Percentiles rank a stretch among this genome's conserved stretches.
phyloP scores from a whole-genome alignment of 495 filamentous ascomycete genomes.

The Copromyces sp. region DNA sequence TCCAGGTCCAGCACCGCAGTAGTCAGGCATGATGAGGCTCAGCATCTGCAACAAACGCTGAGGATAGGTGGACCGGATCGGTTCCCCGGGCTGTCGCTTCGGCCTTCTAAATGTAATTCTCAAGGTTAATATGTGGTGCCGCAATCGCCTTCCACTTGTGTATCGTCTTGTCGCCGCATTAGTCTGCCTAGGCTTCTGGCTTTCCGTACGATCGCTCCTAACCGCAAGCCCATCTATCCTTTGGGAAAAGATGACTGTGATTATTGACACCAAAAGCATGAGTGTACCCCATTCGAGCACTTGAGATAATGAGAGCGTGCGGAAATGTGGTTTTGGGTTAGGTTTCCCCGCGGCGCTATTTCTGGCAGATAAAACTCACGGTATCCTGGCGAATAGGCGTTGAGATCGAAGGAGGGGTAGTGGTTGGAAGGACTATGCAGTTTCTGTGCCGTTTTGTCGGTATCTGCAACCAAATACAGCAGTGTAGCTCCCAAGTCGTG shows the following conservation, averaged over 20 bases:
- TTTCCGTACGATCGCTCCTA: not conserved
- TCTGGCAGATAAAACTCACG: not conserved
- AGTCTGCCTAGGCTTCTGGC: not conserved
- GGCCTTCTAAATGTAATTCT: not conserved
- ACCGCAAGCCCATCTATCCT: not conserved
- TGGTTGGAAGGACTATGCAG: not conserved
- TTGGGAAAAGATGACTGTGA: not conserved
- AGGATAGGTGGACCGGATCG: not conserved
- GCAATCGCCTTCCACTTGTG: not conserved
- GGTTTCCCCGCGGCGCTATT: not conserved
- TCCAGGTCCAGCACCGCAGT: not conserved
- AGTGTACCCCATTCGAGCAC: not conserved
- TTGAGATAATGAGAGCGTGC: not conserved
- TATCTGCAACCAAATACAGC: not conserved
- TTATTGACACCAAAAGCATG: not conserved
- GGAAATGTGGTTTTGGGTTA: not conserved
- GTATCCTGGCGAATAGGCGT: not conserved
- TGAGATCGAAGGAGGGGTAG: not conserved
- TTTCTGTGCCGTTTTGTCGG: not conserved
- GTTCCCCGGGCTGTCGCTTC: not conserved
- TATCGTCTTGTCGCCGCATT: not conserved
- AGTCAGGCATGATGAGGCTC: not conserved
- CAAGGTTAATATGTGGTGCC: not conserved
- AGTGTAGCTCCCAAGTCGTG: not conserved
- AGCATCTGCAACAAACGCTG: not conserved